Evolutionary conservation across 257 asterid genomes (phyloP).

Genomic region (Nicotiana otophora): DNA sequence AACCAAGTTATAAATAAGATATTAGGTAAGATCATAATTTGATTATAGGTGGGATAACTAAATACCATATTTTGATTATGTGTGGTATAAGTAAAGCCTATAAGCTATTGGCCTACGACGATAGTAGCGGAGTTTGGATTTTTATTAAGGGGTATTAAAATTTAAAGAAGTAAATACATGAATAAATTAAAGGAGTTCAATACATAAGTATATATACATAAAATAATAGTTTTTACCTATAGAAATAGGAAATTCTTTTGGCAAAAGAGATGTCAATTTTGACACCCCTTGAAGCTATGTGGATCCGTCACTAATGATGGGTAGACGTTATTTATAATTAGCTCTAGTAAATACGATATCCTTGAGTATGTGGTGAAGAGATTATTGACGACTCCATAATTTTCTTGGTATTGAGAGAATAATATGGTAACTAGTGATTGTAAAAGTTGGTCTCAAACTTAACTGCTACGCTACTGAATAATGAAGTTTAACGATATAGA

Average conservation of each 20-base stretch:
- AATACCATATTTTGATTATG: neutral
- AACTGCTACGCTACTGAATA: too few relatives aligned
- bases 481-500: neutral
- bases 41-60: neutral
- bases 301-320: too few relatives aligned
- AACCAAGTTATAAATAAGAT: neutral
- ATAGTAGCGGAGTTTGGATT: too few relatives aligned
- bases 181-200: too few relatives aligned
- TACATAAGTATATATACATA: too few relatives aligned
- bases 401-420: neutral
- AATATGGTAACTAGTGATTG: neutral
- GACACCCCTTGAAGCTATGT: too few relatives aligned
- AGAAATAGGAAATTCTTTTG: too few relatives aligned
- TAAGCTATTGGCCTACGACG: too few relatives aligned
- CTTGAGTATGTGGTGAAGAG: neutral
- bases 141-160: too few relatives aligned
- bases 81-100: neutral
- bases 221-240: too few relatives aligned
- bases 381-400: neutral
- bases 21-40: neutral
- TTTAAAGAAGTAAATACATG: too few relatives aligned
- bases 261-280: too few relatives aligned
- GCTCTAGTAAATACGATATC: neutral
- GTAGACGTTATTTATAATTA: neutral
- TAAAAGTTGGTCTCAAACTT: neutral